Base-by-base conservation (phyloP, 768 basidiomycete genomes). In the Coprinopsis marcescibilis region DNA sequence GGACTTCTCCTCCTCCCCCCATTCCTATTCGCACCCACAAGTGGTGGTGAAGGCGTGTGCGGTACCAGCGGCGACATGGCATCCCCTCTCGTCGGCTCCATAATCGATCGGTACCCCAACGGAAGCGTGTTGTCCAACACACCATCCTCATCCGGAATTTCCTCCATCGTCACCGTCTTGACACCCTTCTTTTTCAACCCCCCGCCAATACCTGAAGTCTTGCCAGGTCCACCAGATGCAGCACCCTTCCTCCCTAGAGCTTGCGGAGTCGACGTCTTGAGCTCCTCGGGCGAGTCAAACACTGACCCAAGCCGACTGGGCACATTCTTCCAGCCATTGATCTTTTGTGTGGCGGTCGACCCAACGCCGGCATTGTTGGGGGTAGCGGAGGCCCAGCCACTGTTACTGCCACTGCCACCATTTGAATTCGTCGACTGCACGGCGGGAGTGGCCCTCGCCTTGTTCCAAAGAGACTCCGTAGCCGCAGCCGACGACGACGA, bases 111-210 rank as follows among this genome's bases (percentile, higher is more conserved):
- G 21, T 43, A 30, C 14, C 6, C 30, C 14, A 43, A 15, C 7
- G 41, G 41, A 4, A 43, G 27, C n/a, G n/a, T 27, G 26, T 43
- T 43, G 21, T 43, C 41, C 26, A 43, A 19, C 13, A 43, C 41
- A 24, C 41, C 41, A 30, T 43, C 41, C 27, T 43, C 41, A 43
- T 43, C 41, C 41, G 41, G 30, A 24, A 43, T 27, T 27, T 43
- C 41, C 19, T 43, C 41, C 26, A 43, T 43, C 41, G 41, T 43
- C 7, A 43, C 41, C 17, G 26, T 43, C 41, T 43, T 43, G 14
- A 27, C 19, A 24, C 39, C 41, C 26, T 43, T 43, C 41, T 17
- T 43, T 27, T 27, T 43, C 38, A 20, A 19, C 4, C 14, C 19
- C 8, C 8, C 24, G 19, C 26, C 26, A 11, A 7, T n/a, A 11